A percentile compares a stretch with the other conserved stretches of the same genome.
These are phyloP conservation scores for Paramecium biaurelia DNA, from an alignment of 73 alveolate species.

Conservation along the genomic window DNA sequence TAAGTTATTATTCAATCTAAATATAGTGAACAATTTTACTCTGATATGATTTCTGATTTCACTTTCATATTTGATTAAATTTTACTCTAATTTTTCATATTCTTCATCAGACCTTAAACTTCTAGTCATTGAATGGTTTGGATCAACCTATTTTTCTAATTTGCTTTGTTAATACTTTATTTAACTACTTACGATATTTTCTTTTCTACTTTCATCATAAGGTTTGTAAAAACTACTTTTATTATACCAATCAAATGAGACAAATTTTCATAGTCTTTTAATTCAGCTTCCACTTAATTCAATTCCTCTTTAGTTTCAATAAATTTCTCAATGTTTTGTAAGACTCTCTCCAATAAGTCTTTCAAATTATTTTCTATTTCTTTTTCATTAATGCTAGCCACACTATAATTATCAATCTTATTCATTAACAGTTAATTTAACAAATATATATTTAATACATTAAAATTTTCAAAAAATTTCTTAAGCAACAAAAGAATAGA, in stretches of 20 bases:
- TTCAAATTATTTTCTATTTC: conserved; percentile 7
- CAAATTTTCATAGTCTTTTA: conserved; percentile 42
- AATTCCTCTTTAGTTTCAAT: conserved; percentile 42
- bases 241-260: conserved; percentile 29
- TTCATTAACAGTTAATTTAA: conserved; percentile 11
- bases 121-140: background rate
- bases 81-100: conserved; percentile 28
- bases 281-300: conserved; percentile 28
- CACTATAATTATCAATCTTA: background rate
- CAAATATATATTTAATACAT: background rate
- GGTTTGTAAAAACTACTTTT: conserved; percentile 4
- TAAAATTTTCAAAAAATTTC: background rate
- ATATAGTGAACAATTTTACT: background rate
- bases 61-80: background rate
- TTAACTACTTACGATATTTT: background rate
- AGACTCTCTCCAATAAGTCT: conserved; percentile 24
- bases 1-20: conserved; percentile 14
- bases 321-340: background rate
- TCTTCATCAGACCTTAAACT: conserved; percentile 16
- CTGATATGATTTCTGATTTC: conserved; percentile 39
- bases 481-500: background rate
- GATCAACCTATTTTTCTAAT: background rate
- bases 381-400: background rate
- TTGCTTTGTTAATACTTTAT: background rate
- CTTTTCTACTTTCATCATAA: conserved; percentile 19